phyloP scores from a whole-genome alignment of 2,329 filamentous ascomycete species.

The Fusarium equiseti region DNA sequence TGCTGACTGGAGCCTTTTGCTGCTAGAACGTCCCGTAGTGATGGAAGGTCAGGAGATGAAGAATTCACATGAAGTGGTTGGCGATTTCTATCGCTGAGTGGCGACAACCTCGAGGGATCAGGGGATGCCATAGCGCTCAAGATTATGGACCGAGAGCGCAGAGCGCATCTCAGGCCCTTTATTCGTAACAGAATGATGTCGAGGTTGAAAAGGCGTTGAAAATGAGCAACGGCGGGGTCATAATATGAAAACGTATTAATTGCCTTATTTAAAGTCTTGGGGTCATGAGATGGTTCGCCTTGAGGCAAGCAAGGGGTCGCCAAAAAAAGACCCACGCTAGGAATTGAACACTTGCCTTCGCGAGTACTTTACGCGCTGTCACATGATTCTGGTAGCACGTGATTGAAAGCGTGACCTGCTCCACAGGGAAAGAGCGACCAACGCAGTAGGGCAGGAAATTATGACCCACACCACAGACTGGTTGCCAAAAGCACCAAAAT shows the following conservation, averaged over 20 bases:
- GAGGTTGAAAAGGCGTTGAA: conserved; percentile 15
- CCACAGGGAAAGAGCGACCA: conserved; percentile 38
- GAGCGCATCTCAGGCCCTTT: conserved; percentile 58
- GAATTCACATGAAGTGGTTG: conserved; percentile 53
- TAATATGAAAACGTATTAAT: conserved; percentile 24
- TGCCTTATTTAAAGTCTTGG: conserved; percentile 14
- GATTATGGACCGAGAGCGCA: conserved; percentile 56
- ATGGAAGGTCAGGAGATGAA: conserved; percentile 68
- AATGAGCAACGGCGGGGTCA: conserved; percentile 30
- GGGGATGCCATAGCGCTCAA: conserved; percentile 52
- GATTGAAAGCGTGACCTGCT: conserved; percentile 43
- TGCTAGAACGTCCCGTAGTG: conserved; percentile 62
- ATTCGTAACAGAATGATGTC: conserved; percentile 49
- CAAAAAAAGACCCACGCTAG: conserved; percentile 13
- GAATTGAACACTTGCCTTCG: conserved; percentile 23
- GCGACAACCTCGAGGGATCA: conserved; percentile 50
- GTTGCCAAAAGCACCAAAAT: conserved; percentile 21
- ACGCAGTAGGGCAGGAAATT: conserved; percentile 19
- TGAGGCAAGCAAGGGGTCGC: conserved; percentile 22
- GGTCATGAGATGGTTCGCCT: conserved; percentile 28
- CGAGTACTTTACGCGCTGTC: conserved; percentile 48
- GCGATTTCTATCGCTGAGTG: conserved; percentile 50
- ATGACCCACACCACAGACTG: conserved; percentile 47
- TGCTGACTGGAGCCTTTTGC: conserved; percentile 52
- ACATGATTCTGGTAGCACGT: conserved; percentile 41